A percentile compares a stretch with the other conserved stretches of the same genome.
These are phyloP conservation scores for Myxozyma mucilagina DNA, from an alignment of 805 yeast species.

Conservation along the genomic window DNA sequence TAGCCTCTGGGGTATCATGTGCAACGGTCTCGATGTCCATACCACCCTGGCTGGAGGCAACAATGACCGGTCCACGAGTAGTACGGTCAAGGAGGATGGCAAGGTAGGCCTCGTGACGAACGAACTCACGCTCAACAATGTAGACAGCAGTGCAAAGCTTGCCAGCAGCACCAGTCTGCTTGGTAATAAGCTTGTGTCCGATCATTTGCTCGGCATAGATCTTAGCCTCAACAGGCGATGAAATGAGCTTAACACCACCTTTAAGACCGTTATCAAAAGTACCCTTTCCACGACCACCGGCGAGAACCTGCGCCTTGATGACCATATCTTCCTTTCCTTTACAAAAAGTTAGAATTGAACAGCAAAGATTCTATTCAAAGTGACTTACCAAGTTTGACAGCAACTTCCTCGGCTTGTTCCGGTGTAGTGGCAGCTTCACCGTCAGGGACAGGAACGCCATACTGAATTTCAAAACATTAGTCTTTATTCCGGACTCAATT, in stretches of 20 bases:
- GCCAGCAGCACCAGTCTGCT: constrained; percentile 97
- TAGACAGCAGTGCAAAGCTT: constrained; percentile 96
- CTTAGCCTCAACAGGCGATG: constrained; percentile 81
- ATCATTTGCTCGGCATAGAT: constrained; percentile 87
- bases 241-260: constrained; percentile 93
- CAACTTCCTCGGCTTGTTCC: constrained; percentile 81
- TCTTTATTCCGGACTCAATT: neutral
- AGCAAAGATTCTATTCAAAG: neutral
- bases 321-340: constrained; percentile 71
- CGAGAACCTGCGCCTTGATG: constrained; percentile 95
- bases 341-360: neutral
- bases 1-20: constrained; percentile 82
- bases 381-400: constrained; percentile 56
- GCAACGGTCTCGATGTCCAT: constrained; percentile 99
- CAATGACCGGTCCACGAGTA: constrained; percentile 85
- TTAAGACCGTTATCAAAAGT: constrained; percentile 92
- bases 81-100: constrained; percentile 95
- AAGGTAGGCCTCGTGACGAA: constrained; percentile 90
- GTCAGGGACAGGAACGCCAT: constrained; percentile 86
- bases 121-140: constrained; percentile 91
- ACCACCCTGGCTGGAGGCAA: constrained; percentile 98
- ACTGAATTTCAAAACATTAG: constrained; percentile 40
- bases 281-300: constrained; percentile 99
- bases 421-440: constrained; percentile 92
- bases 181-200: constrained; percentile 89